Percentiles rank a stretch among this genome's conserved stretches.
phyloP scores from a whole-genome alignment of 2,329 filamentous ascomycete genomes.

The Daldinia sp. region DNA sequence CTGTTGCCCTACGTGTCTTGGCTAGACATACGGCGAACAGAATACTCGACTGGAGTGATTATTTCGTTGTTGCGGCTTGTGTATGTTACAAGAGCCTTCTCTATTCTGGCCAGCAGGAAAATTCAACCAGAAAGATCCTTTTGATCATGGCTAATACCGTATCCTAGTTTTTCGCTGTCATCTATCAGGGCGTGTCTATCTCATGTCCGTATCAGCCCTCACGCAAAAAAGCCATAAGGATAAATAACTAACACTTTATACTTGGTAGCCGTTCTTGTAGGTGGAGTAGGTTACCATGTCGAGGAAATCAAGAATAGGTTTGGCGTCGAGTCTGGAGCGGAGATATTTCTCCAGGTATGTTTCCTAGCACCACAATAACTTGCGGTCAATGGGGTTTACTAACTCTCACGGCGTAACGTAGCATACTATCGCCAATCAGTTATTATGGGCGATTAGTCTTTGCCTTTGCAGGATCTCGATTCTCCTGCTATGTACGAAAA shows the following conservation, averaged over 20 bases:
- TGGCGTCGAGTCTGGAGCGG: conserved; percentile 23
- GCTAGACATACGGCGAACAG: conserved; percentile 38
- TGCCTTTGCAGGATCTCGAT: conserved; percentile 45
- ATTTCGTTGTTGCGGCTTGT: conserved; percentile 38
- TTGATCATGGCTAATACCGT: conserved; percentile 2
- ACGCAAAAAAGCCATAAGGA: not conserved
- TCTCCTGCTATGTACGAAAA: conserved; percentile 43
- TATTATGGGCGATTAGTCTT: conserved; percentile 46
- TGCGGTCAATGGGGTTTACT: not conserved
- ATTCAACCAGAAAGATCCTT: not conserved
- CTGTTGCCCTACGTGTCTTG: conserved; percentile 39
- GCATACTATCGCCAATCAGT: conserved; percentile 42
- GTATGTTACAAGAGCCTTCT: conserved; percentile 23
- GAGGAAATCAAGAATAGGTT: conserved; percentile 34
- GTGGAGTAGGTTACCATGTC: conserved; percentile 38
- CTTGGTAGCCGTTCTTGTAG: conserved; percentile 34
- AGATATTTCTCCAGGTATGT: conserved; percentile 32
- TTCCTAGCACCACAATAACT: not conserved
- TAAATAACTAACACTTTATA: conserved; percentile 12
- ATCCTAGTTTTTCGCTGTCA: conserved; percentile 24
- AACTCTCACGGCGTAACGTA: not conserved
- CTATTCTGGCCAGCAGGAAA: not conserved
- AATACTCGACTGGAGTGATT: conserved; percentile 40
- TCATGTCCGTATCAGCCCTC: conserved; percentile 30
- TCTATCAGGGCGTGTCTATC: conserved; percentile 33